Evolutionary conservation across 257 asterid species (phyloP).

Genomic region (Nicotiana tomentosiformis): DNA sequence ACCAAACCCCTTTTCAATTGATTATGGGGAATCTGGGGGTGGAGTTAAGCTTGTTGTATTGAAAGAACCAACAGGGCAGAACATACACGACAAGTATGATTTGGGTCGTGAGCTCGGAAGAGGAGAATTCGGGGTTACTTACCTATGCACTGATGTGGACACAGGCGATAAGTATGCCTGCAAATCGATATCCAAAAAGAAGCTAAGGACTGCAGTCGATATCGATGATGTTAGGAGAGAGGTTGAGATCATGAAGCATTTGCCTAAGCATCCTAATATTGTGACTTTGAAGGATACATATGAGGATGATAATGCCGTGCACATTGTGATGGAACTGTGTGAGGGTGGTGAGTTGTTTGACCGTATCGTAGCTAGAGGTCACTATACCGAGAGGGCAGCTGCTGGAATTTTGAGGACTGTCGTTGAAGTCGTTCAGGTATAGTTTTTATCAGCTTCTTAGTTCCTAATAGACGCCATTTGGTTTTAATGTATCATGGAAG

Average conservation of each 20-base stretch:
- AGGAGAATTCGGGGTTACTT: constrained; percentile 65
- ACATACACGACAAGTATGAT: constrained; percentile 34
- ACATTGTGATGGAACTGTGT: constrained; percentile 55
- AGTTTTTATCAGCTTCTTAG: neutral
- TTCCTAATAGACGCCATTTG: neutral
- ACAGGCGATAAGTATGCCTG: constrained; percentile 46
- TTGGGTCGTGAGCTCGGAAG: constrained; percentile 68
- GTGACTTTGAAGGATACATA: constrained; percentile 48
- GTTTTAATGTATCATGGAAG: neutral
- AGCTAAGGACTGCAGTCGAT: constrained; percentile 45
- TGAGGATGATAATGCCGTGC: constrained; percentile 56
- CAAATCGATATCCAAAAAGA: constrained; percentile 53
- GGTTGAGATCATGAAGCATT: constrained; percentile 54
- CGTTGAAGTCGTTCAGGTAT: constrained; percentile 62
- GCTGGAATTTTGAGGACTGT: constrained; percentile 50
- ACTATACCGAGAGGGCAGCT: constrained; percentile 59
- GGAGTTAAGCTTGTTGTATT: constrained; percentile 38
- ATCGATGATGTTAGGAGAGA: constrained; percentile 60
- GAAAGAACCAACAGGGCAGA: constrained; percentile 46
- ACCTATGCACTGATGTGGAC: constrained; percentile 45
- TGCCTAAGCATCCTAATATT: constrained; percentile 48
- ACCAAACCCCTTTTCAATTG: constrained; percentile 49
- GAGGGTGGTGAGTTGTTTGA: constrained; percentile 59
- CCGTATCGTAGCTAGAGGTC: constrained; percentile 54
- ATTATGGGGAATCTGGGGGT: constrained; percentile 42